phyloP scores from a whole-genome alignment of 192 early-diverging fungal genomes.

The Backusella luteola region DNA sequence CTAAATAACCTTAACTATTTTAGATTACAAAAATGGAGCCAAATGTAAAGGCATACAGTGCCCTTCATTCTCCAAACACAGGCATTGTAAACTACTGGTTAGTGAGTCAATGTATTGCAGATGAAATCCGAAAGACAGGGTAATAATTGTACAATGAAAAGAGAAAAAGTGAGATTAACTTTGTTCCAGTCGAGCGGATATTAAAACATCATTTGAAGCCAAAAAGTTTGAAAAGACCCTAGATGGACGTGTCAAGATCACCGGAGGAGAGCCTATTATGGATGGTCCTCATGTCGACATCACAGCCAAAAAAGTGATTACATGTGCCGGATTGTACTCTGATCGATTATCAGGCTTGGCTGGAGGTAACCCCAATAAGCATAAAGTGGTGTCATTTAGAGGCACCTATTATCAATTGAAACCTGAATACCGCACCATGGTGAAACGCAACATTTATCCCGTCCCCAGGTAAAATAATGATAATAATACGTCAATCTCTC shows the following conservation, averaged over 20 bases:
- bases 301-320: constrained; percentile 29
- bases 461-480: constrained; percentile 19
- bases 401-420: constrained; percentile 37
- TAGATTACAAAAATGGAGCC: constrained; percentile 31
- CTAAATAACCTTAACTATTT: background rate
- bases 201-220: constrained; percentile 36
- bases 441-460: constrained; percentile 35
- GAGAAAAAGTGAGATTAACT: background rate
- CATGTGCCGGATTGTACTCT: constrained; percentile 33
- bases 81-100: constrained; percentile 33
- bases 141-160: background rate
- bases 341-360: constrained; percentile 29
- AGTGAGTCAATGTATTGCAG: constrained; percentile 32
- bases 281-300: constrained; percentile 22
- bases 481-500: too few relatives aligned
- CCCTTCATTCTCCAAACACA: constrained; percentile 36
- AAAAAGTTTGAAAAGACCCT: constrained; percentile 24
- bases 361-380: constrained; percentile 16
- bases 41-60: constrained; percentile 33
- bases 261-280: constrained; percentile 24
- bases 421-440: constrained; percentile 30
- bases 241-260: constrained; percentile 31
- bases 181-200: constrained; percentile 27
- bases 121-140: constrained; percentile 29
- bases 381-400: constrained; percentile 30